phyloP scores from a whole-genome alignment of 257 asterid species.

The Capsicum baccatum region DNA sequence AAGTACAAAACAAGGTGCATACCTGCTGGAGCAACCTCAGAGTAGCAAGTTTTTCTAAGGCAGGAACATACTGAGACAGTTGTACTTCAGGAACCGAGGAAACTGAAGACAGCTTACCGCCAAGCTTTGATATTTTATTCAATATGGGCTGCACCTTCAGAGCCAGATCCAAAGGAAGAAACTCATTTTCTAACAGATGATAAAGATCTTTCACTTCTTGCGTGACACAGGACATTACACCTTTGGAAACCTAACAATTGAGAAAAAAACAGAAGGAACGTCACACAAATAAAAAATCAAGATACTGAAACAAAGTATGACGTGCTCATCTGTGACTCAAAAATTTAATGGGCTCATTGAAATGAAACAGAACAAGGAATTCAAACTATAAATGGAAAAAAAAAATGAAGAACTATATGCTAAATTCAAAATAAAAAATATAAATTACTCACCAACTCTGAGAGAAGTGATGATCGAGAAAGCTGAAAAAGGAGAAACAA shows the following conservation, averaged over 20 bases:
- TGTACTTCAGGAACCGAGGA: conserved; percentile 76
- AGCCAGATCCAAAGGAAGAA: conserved; percentile 72
- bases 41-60: conserved; percentile 82
- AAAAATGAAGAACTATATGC: background rate
- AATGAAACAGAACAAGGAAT: background rate
- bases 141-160: conserved; percentile 72
- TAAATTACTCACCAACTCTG: conserved; percentile 71
- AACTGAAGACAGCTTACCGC: conserved; percentile 77
- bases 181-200: conserved; percentile 72
- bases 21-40: conserved; percentile 92
- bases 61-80: conserved; percentile 66
- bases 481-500: conserved; percentile 63
- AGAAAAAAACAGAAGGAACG: background rate
- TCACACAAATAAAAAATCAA: background rate
- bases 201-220: conserved; percentile 89
- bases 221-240: conserved; percentile 84
- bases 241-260: conserved; percentile 68
- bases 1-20: conserved; percentile 8
- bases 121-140: conserved; percentile 72
- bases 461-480: conserved; percentile 73
- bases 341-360: conserved; percentile 10
- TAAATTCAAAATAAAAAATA: background rate
- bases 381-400: background rate
- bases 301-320: conserved; percentile 17
- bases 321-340: background rate